A percentile compares a stretch with the other conserved stretches of the same genome.
These are phyloP conservation scores for Ascochyta lentis DNA, from an alignment of 2,329 filamentous ascomycete genomes.

Conservation along the genomic window DNA sequence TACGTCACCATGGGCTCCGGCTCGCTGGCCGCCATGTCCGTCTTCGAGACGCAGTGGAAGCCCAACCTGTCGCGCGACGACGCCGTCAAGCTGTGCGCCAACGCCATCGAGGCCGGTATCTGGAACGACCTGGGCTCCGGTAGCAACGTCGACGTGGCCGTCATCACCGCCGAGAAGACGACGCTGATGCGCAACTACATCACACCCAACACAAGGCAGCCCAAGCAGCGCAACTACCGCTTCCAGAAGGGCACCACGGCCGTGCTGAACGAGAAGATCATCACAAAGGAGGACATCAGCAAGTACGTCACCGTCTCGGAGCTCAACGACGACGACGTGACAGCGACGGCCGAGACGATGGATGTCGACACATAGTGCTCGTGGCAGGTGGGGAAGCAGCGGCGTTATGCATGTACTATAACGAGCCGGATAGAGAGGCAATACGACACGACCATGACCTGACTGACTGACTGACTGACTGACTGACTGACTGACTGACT, in stretches of 20 bases:
- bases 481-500: no score
- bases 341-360: conserved; percentile 67
- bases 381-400: not conserved
- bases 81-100: conserved; percentile 80
- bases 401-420: conserved; percentile 3
- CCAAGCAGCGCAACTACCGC: conserved; percentile 92
- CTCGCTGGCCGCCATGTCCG: conserved; percentile 93
- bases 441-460: conserved; percentile 9
- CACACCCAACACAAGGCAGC: conserved; percentile 86
- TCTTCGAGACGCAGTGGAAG: conserved; percentile 98
- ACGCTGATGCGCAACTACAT: conserved; percentile 91
- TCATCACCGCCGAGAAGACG: conserved; percentile 96
- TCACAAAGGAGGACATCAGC: conserved; percentile 90
- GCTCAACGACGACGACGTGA: conserved; percentile 71
- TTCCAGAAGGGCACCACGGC: conserved; percentile 94
- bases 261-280: conserved; percentile 93
- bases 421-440: conserved; percentile 10
- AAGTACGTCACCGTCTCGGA: conserved; percentile 95
- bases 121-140: conserved; percentile 98
- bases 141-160: conserved; percentile 94
- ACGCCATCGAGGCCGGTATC: conserved; percentile 95
- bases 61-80: conserved; percentile 75
- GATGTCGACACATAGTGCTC: conserved; percentile 61
- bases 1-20: conserved; percentile 99
- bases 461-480: not conserved